These are phyloP conservation scores for Phytophthora cactorum DNA, from an alignment of 352 stramenopile species.

Conservation along the genomic window DNA sequence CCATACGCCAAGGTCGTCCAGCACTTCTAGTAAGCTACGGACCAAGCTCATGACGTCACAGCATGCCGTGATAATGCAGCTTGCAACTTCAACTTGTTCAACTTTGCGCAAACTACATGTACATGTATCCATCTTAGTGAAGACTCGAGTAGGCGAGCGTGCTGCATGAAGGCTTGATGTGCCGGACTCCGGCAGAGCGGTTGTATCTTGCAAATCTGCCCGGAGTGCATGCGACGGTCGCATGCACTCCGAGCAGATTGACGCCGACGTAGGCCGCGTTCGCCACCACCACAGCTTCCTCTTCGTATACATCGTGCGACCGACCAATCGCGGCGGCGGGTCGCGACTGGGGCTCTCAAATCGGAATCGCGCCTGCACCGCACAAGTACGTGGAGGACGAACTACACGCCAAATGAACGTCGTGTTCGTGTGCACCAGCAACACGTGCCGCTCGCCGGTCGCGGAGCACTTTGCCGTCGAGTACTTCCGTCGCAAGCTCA, in stretches of 20 bases:
- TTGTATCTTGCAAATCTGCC: constrained; percentile 18
- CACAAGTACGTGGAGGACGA: constrained; percentile 4
- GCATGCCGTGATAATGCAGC: neutral
- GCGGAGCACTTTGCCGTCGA: constrained; percentile 80
- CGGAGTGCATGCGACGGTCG: constrained; percentile 16
- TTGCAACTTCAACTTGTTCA: neutral
- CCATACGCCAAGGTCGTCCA: constrained; percentile 70
- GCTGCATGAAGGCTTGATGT: too few relatives aligned
- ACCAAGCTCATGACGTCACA: constrained; percentile 1
- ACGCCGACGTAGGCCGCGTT: neutral
- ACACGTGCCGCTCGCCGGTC: constrained; percentile 83
- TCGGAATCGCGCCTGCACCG: constrained; percentile 11
- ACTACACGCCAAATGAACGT: constrained; percentile 58
- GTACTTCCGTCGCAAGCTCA: constrained; percentile 74
- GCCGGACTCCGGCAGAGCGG: too few relatives aligned
- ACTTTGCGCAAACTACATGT: neutral
- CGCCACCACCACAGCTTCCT: constrained; percentile 3
- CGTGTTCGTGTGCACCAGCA: constrained; percentile 88
- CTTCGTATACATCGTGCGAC: constrained; percentile 19
- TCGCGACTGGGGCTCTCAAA: constrained; percentile 22
- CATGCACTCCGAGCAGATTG: constrained; percentile 1
- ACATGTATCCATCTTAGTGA: neutral
- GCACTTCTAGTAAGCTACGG: constrained; percentile 41
- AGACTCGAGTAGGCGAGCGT: neutral
- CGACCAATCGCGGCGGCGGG: constrained; percentile 23